Percentiles rank a stretch among this genome's conserved stretches.
Evolutionary conservation across 345 rosid genomes (phyloP).

Genomic region (Aquilaria malaccensis): DNA sequence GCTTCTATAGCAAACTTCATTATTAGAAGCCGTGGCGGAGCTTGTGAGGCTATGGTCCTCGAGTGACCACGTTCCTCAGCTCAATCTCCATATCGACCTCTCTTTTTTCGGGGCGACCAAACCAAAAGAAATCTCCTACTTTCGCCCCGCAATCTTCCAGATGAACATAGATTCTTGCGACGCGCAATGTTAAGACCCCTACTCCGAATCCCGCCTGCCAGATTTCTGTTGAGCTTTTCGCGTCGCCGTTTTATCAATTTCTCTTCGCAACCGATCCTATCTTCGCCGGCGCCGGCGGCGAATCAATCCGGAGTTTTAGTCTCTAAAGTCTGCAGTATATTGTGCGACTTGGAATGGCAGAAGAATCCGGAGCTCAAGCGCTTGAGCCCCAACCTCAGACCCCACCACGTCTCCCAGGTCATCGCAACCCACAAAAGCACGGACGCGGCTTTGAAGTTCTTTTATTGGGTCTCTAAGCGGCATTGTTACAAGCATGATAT

Average conservation of each 20-base stretch:
- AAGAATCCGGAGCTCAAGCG: conserved; percentile 29
- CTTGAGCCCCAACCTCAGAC: conserved; percentile 26
- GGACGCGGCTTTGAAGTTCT: conserved; percentile 27
- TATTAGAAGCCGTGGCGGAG: too few species aligned
- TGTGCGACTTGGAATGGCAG: conserved; percentile 35
- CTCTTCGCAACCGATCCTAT: conserved; percentile 11
- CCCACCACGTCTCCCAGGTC: conserved; percentile 41
- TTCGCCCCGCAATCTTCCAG: background rate
- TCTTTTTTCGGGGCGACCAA: background rate
- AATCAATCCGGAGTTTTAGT: conserved; percentile 19
- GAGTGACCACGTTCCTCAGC: conserved; percentile 11
- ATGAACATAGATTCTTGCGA: background rate
- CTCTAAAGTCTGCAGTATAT: conserved; percentile 25
- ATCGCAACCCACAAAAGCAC: conserved; percentile 30
- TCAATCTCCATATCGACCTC: background rate
- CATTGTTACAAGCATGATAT: conserved; percentile 44
- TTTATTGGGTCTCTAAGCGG: conserved; percentile 46
- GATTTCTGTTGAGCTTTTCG: background rate
- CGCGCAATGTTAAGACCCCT: conserved; percentile 5
- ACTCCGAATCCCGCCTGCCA: conserved; percentile 2
- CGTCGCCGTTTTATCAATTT: background rate
- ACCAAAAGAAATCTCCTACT: background rate
- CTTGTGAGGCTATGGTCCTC: conserved; percentile 10
- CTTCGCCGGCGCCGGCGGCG: background rate
- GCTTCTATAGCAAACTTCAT: too few species aligned